Evolutionary conservation across 805 yeast genomes (phyloP).

Genomic region (Phaffomyces thermotolerans): DNA sequence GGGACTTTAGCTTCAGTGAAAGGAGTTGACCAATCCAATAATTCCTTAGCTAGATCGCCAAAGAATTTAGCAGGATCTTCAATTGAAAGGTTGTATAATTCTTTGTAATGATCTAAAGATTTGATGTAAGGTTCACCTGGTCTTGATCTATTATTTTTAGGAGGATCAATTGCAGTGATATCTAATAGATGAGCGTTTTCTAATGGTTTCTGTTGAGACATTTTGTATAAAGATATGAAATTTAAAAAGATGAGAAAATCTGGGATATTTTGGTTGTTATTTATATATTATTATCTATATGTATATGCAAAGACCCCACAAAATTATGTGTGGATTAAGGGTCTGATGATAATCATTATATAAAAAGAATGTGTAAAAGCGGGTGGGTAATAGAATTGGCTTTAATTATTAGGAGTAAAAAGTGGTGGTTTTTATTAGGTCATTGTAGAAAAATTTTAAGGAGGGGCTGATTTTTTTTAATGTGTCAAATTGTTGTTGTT

Average conservation of each 20-base stretch:
- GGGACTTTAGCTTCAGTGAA: slow-evolving; percentile 59
- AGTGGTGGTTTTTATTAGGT: neutral
- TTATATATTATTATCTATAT: too few species aligned
- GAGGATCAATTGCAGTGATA: slow-evolving; percentile 21
- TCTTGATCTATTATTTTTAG: slow-evolving; percentile 19
- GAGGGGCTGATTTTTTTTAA: too few species aligned
- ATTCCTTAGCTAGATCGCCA: slow-evolving; percentile 66
- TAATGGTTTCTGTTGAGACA: slow-evolving; percentile 19
- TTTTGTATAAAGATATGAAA: slow-evolving; percentile 1
- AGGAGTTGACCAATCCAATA: slow-evolving; percentile 74
- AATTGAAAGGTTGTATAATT: slow-evolving; percentile 72
- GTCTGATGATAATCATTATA: neutral
- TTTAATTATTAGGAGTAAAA: too few species aligned
- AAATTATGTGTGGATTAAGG: neutral
- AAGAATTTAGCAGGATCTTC: slow-evolving; percentile 78
- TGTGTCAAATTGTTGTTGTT: too few species aligned
- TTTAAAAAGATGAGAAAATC: too few species aligned
- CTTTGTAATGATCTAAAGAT: slow-evolving; percentile 55
- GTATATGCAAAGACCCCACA: neutral
- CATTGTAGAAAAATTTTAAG: neutral
- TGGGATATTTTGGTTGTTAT: neutral
- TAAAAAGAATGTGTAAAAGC: too few species aligned
- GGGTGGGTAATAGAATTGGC: too few species aligned
- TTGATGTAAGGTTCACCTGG: slow-evolving; percentile 20
- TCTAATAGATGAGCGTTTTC: slow-evolving; percentile 27